These are phyloP conservation scores for Penicillium mononematosum DNA, from an alignment of 495 filamentous ascomycete species.

Conservation along the genomic window DNA sequence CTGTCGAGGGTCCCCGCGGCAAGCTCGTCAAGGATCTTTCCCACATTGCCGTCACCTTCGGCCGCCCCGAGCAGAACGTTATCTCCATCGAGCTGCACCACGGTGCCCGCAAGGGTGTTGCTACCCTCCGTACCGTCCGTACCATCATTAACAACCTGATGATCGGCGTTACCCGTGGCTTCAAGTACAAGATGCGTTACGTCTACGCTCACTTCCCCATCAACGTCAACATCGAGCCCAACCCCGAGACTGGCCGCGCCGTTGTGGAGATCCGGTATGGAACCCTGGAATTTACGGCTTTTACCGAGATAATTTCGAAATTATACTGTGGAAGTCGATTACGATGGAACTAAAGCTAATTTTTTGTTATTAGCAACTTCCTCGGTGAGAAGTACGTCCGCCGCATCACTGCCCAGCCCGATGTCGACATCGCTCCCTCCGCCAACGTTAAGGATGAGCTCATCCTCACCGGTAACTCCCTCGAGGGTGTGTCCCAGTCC, in stretches of 20 bases:
- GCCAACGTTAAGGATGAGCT: constrained; percentile 97
- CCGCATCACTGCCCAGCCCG: constrained; percentile 78
- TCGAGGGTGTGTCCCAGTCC: constrained; percentile 94
- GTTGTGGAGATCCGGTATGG: constrained; percentile 97
- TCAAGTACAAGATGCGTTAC: constrained; percentile 99
- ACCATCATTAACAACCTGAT: constrained; percentile 97
- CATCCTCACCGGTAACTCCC: constrained; percentile 84
- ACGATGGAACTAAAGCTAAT: background rate
- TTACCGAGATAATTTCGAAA: background rate
- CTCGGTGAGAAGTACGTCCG: constrained; percentile 99
- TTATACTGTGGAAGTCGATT: background rate
- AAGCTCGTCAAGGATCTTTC: constrained; percentile 94
- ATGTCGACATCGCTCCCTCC: constrained; percentile 86
- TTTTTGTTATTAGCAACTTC: constrained; percentile 73
- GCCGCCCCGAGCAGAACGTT: constrained; percentile 70
- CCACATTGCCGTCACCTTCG: constrained; percentile 95
- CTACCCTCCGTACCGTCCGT: constrained; percentile 95
- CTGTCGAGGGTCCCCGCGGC: constrained; percentile 93
- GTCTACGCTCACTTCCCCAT: constrained; percentile 99
- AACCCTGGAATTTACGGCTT: background rate
- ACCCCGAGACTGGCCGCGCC: constrained; percentile 78
- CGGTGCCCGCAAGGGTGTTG: constrained; percentile 93
- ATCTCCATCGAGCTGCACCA: constrained; percentile 98
- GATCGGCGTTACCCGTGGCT: constrained; percentile 95
- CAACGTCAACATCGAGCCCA: constrained; percentile 99